Conservation (phyloP, 1,284 basidiomycete genomes). For the Marasmius tenuissimus region DNA sequence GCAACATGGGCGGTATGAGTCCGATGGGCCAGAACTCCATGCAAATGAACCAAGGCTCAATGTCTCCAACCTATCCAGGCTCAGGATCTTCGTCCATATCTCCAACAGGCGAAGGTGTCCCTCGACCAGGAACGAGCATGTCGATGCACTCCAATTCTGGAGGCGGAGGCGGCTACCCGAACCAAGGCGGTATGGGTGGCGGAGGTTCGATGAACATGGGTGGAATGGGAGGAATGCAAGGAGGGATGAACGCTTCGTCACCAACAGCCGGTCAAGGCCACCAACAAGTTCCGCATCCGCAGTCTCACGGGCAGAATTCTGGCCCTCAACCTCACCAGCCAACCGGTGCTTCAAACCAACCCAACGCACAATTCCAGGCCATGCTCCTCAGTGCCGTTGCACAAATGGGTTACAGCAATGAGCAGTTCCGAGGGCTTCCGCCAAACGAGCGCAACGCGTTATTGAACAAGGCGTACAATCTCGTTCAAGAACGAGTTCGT, state of each 20-base stretch:
- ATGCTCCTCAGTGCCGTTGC: not conserved
- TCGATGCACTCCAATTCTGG: slow-evolving; percentile 8
- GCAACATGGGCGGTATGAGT: slow-evolving; percentile 12
- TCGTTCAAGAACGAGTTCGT: not conserved
- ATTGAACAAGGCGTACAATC: not conserved
- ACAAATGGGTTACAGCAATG: not conserved
- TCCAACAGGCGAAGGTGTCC: not conserved
- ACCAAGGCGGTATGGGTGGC: slow-evolving; percentile 5
- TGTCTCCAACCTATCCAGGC: slow-evolving; percentile 7
- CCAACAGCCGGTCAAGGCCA: not conserved
- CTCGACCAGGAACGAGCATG: slow-evolving; percentile 5
- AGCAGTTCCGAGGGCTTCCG: not conserved
- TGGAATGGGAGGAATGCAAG: slow-evolving; percentile 9
- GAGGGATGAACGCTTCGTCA: not conserved
- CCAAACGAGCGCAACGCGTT: not conserved
- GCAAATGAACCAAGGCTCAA: slow-evolving; percentile 6
- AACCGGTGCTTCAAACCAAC: not conserved
- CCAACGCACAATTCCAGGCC: not conserved
- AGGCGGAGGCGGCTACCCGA: slow-evolving; percentile 4
- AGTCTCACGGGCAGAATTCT: not conserved
- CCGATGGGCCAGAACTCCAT: slow-evolving; percentile 13
- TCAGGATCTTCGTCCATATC: not conserved
- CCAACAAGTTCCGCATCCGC: not conserved
- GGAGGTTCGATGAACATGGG: slow-evolving; percentile 19
- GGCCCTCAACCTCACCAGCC: too few species aligned